Base-by-base conservation (phyloP, 108 stramenopile species). In the Nitzschia putrida region DNA sequence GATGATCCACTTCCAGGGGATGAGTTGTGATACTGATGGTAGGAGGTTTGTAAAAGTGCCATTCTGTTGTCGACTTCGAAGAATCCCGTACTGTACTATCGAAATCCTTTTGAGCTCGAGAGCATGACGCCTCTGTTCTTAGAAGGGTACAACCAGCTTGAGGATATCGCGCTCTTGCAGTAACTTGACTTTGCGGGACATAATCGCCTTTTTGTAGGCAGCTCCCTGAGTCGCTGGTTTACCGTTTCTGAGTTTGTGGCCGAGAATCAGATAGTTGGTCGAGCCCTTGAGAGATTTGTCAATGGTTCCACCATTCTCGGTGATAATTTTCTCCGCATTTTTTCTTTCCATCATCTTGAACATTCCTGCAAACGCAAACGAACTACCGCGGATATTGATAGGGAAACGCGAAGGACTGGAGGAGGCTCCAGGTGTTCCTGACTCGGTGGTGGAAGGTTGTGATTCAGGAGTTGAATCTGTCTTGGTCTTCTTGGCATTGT, bases 321-420 rank as follows among this genome's bases (percentile, higher is more conserved):
- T 54, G 5, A 67, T 66, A 7, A 74, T 50, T 11, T 63, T 26
- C 24, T 42, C 57, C 3, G 73, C 73, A 23, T 60, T 21, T 9
- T 20, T 13, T 57, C 68, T 45, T 20, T 8, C 29, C 43, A 68
- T 29, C 4, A 42, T 20, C 9, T 23, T 47, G 22, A 75, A 41
- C 22, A 24, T 24, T 38, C 74, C 74, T 14, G 68, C 23, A 53
- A 75, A 68, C 0, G 69, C 74, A 60, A 75, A 47, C 7, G 72
- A 57, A 45, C 44, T 41, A 24, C 44, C 44, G 3, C 21, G 25
- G 3, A 59, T 39, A 16, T 40, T 37, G 18, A 13, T 13, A 23
- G 23, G 54, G 3, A 55, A 21, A 2, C 23, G 3, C 5, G 54
- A 8, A 13, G 1, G 21, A 23, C 4, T 34, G 29, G 4, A 3